Conservation (phyloP, 2,329 filamentous ascomycete genomes). For the Coleophoma eucalyptorum region DNA sequence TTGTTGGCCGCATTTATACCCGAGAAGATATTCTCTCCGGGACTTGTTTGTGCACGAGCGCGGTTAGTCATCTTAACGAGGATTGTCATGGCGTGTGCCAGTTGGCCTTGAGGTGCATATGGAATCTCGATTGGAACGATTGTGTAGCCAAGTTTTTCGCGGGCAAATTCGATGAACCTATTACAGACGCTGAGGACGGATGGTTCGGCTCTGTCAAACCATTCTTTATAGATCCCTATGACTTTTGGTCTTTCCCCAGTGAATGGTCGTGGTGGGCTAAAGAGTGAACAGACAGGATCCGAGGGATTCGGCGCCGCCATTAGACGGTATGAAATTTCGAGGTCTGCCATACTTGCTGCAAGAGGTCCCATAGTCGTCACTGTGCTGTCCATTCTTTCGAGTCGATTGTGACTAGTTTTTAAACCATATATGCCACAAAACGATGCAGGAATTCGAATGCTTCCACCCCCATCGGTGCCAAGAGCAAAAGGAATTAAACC, state of each 20-base stretch:
- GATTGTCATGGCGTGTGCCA: slow-evolving; percentile 75
- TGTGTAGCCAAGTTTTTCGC: slow-evolving; percentile 44
- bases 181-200: slow-evolving; percentile 60
- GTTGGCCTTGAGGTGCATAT: slow-evolving; percentile 63
- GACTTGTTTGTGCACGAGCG: slow-evolving; percentile 24
- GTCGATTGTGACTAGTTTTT: slow-evolving; percentile 72
- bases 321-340: slow-evolving; percentile 75
- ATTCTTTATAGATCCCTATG: slow-evolving; percentile 67
- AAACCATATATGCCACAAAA: slow-evolving; percentile 61
- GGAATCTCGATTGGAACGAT: slow-evolving; percentile 61
- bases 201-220: slow-evolving; percentile 67
- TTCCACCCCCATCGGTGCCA: slow-evolving; percentile 82
- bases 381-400: slow-evolving; percentile 49
- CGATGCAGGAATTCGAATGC: slow-evolving; percentile 40
- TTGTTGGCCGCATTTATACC: slow-evolving; percentile 65
- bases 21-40: slow-evolving; percentile 43
- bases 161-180: slow-evolving; percentile 54
- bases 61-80: slow-evolving; percentile 62
- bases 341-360: slow-evolving; percentile 70
- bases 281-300: slow-evolving; percentile 56
- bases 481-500: slow-evolving; percentile 63
- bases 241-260: slow-evolving; percentile 41
- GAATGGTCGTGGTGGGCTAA: slow-evolving; percentile 52
- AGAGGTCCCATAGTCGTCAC: slow-evolving; percentile 70
- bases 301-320: slow-evolving; percentile 69